A percentile compares a stretch with the other conserved stretches of the same genome.
These are phyloP conservation scores for Colletotrichum orbiculare DNA, from an alignment of 2,329 filamentous ascomycete genomes.

Conservation along the genomic window DNA sequence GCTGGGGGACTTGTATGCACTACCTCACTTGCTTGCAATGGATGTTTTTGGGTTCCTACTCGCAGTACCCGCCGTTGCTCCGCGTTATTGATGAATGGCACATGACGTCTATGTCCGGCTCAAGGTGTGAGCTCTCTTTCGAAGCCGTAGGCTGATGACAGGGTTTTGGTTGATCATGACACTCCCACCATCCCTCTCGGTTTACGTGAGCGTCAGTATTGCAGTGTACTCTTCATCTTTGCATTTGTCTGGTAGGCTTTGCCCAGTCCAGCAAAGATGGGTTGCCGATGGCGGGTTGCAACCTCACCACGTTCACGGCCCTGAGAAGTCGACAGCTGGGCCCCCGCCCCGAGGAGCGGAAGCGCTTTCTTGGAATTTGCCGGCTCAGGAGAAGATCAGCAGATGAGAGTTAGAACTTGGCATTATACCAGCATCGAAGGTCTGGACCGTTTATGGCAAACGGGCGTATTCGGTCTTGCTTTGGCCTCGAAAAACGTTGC, in stretches of 20 bases:
- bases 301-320: slow-evolving; percentile 36
- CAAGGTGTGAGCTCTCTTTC: too few species aligned
- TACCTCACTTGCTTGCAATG: too few species aligned
- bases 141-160: neutral
- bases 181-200: neutral
- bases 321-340: slow-evolving; percentile 9
- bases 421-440: slow-evolving; percentile 1
- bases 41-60: too few species aligned
- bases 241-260: slow-evolving; percentile 7
- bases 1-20: too few species aligned
- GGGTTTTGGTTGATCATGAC: neutral
- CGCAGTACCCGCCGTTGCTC: too few species aligned
- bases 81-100: too few species aligned
- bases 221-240: neutral
- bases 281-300: slow-evolving; percentile 32
- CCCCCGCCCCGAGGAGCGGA: slow-evolving; percentile 7
- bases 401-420: slow-evolving; percentile 13
- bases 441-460: slow-evolving; percentile 11
- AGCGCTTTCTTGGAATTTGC: neutral
- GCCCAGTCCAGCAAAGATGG: slow-evolving; percentile 33
- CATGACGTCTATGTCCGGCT: too few species aligned
- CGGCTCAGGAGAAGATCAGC: slow-evolving; percentile 22
- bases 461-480: slow-evolving; percentile 3
- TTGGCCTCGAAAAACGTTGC: slow-evolving; percentile 16
- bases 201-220: slow-evolving; percentile 30